Evolutionary conservation across 768 basidiomycete species (phyloP).

Genomic region (Leccinum aurantiacum): DNA sequence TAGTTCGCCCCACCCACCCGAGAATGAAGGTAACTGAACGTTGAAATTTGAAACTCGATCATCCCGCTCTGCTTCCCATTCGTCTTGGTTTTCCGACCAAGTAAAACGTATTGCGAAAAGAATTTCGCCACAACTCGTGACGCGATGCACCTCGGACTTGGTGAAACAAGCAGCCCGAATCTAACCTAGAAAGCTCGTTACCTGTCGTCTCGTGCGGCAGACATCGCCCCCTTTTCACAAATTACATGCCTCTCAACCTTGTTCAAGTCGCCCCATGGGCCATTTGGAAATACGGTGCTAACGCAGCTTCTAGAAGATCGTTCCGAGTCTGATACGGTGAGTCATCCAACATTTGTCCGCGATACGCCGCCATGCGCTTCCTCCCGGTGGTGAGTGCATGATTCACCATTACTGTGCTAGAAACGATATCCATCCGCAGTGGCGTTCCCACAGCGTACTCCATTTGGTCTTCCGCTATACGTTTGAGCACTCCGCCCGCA

Average conservation of each 20-base stretch:
- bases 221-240: not conserved
- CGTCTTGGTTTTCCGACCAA: not conserved
- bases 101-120: not conserved
- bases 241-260: not conserved
- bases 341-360: not conserved
- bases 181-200: not conserved
- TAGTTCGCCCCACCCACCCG: not conserved
- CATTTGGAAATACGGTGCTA: not conserved
- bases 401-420: not conserved
- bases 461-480: slow-evolving; percentile 7
- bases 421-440: not conserved
- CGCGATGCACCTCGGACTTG: too few relatives aligned
- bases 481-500: not conserved
- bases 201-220: not conserved
- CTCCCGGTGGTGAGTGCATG: not conserved
- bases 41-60: not conserved
- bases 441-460: slow-evolving; percentile 2
- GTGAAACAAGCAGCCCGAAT: not conserved
- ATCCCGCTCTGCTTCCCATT: not conserved
- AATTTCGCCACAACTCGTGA: not conserved
- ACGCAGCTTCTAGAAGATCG: not conserved
- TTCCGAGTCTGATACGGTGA: slow-evolving; percentile 1
- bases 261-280: slow-evolving; percentile 15
- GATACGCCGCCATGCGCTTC: slow-evolving; percentile 4
- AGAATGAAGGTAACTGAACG: not conserved